Percentiles rank a stretch among this genome's conserved stretches.
These are phyloP conservation scores for Trypanosoma platydactyli DNA, from an alignment of 208 protist species.

Conservation along the genomic window DNA sequence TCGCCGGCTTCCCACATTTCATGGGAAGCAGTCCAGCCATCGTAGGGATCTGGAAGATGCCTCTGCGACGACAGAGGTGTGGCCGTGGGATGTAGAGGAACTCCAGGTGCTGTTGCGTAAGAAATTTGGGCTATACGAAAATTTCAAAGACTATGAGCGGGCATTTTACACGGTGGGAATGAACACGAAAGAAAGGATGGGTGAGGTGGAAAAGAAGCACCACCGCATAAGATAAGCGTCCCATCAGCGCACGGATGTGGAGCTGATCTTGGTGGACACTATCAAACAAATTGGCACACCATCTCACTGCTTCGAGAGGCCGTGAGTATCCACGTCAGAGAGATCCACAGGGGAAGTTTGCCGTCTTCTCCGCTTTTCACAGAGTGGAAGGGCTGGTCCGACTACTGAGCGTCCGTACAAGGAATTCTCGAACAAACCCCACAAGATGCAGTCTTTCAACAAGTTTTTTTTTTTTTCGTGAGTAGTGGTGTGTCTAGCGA, in stretches of 20 bases:
- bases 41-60: neutral
- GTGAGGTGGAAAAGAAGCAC: neutral
- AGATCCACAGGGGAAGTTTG: neutral
- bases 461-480: constrained; percentile 16
- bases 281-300: neutral
- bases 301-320: neutral
- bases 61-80: neutral
- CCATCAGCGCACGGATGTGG: neutral
- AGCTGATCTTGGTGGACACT: neutral
- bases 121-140: constrained; percentile 21
- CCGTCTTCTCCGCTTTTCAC: neutral
- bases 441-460: constrained; percentile 15
- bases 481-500: constrained; percentile 15
- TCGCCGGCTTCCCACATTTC: neutral
- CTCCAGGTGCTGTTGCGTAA: constrained; percentile 24
- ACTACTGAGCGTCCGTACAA: constrained; percentile 4
- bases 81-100: constrained; percentile 27
- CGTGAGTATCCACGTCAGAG: neutral
- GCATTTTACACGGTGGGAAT: constrained; percentile 4
- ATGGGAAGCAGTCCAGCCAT: neutral
- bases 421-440: constrained; percentile 11
- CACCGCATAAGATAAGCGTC: neutral
- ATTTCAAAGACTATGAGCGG: neutral
- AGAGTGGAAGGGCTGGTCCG: neutral
- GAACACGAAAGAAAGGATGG: neutral